Base-by-base conservation (phyloP, 176 grass and related monocot genomes). In the Miscanthus lutarioriparius region DNA sequence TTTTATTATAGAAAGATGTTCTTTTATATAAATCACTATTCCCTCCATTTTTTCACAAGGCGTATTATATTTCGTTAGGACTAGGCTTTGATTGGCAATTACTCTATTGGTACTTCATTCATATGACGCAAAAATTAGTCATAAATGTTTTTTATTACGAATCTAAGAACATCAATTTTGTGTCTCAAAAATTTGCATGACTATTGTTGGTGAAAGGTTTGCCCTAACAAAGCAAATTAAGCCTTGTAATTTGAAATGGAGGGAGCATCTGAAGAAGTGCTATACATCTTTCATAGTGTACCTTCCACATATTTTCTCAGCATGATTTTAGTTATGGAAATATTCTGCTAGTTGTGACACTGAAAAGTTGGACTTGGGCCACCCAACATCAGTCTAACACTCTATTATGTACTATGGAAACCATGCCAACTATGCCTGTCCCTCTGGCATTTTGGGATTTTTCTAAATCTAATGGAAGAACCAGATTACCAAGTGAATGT, bases 301-400 rank as follows among this genome's bases (percentile, higher is more conserved):
- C 64, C n/a, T 40, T 58, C 38, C 2, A 32, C 64, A 76, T 85
- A 61, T 85, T 75, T 8, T 85, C 47, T 59, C 22, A 35, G 20
- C 27, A 74, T 28, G 32, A 56, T 53, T 25, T 72, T 65, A 56
- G 27, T 64, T 78, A 2, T 35, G 35, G 11, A 49, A 67, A 23
- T 48, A 35, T 51, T 51, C 43, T 2, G 30, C 63, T 67, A 48
- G 17, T 67, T 30, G 11, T 49, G 63, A 69, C 2, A 20, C 26
- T 23, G 15, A 74, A 39, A 67, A 36, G 5, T 51, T 16, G 13
- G 32, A 48, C 15, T 53, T 67, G 66, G 14, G 22, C 9, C 43
- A 10, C 14, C 45, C 27, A 68, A 58, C 41, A 36, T 70, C 25
- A 20, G 49, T 49, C 27, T 77, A 26, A 77, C 49, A 70, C 37